Evolutionary conservation across 306 rosid species (phyloP), one percentile per base, ranked within the genome.

Genomic region (Arachis hypogaea): DNA sequence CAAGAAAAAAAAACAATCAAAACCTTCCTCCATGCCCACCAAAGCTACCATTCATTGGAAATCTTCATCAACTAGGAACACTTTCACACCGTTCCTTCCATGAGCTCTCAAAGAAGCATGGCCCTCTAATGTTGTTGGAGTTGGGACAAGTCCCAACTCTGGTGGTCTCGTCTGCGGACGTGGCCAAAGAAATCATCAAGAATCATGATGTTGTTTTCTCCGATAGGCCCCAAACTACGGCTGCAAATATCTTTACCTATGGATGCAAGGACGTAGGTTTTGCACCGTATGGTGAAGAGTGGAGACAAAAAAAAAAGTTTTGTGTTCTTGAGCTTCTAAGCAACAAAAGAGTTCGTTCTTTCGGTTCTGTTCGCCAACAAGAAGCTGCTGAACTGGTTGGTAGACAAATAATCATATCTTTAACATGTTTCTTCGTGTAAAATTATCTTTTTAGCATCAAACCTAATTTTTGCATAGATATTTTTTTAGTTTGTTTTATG

Each of bases 261-360:
- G 82, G 61, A 2, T 55, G 59, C 68, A 64, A 0, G 12, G 90
- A 84, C 14, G 0, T 84, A 1, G 79, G 9, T 0, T 75, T 79
- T 47, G 5, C 67, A 14, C 62, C 70, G 6, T 82, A 82, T 9
- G 87, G 86, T 0, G 86, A 84, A 44, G 67, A 68, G 4, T 84
- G 86, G 90, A 76, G 76, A 55, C 78, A 79, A 6, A 77, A 46
- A 10, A 59, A 67, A 10, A 86, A 77, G 49, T 8, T 79, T 0
- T 82, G 76, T 44, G 86, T 82, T 5, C 45, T 67, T 8, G 74
- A 79, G 50, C 85, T 86, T 66, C 38, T 86, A n/a, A 84, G 91
- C 64, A 40, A 28, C 0, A 82, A 56, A 47, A 81, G 78, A 33
- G 83, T 86, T 11, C 60, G 49, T 10, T 65, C 66, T 0, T 82